Base-by-base conservation (phyloP, 108 stramenopile genomes). In the Pseudonitzschia multiseries region DNA sequence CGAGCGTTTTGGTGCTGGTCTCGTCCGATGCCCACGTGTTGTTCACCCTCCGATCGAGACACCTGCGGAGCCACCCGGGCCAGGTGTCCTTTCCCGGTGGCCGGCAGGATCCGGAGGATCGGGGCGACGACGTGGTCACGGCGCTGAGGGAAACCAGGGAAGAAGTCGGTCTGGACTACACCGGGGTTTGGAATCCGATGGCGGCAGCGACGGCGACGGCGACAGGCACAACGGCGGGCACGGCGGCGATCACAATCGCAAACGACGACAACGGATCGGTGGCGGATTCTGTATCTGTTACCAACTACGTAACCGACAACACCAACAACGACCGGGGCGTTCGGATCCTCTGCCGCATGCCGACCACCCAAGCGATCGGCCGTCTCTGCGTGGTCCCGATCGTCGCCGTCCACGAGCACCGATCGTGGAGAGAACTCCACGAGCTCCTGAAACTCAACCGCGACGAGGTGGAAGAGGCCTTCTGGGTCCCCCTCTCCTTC, bases 1-100 rank as follows among this genome's bases (percentile, higher is more conserved):
- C 77, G 17, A 70, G 69, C 28, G 51, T 78, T 1, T 17, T 78
- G 28, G 32, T 78, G 24, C 32, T 78, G 13, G 21, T 78, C 40
- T 46, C 69, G 8, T 65, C 62, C 28, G 71, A 78, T 51, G 43
- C 27, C 13, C 48, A 86, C 24, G 79, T 89, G 1, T 68, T 92
- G 10, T 73, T 92, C 60, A 89, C 88, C 20, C 86, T 86, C 76
- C 77, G 91, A 22, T 69, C 81, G 13, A 22, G 50, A 40, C 72
- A 74, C 6, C 65, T 89, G 20, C 74, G 59, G 28, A 85, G 86
- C 22, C 88, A 92, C 72, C 79, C 83, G 9, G 91, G 91, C 13
- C 83, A 92, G 72, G 87, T 89, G 1, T 89, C 87, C 57, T 89
- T 87, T 65, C 91, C 91, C 0, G 91, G 91, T 0, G 91, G 87